Base-by-base conservation (phyloP, 2,329 filamentous ascomycete genomes). In the Simplicillium aogashimaense region DNA sequence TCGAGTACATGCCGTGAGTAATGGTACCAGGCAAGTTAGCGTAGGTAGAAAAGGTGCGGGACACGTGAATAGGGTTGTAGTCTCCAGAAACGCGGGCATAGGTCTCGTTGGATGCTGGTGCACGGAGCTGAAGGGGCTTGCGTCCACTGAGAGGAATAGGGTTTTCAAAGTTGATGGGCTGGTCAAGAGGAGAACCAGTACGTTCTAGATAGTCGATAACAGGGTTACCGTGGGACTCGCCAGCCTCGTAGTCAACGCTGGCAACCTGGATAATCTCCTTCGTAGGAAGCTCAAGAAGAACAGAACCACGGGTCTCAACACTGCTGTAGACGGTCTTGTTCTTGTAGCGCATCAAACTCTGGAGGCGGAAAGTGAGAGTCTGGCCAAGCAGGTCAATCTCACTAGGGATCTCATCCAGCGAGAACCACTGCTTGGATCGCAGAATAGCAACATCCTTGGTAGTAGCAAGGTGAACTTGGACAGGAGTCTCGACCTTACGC, bases 1-100 rank as follows among this genome's bases (percentile, higher is more conserved):
- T 97, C 2, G 90, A 94, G 73, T 97, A 98, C 92, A 98, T 98
- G 59, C 92, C 92, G 59, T 98, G 92, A 2, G 92, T 98, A 56
- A 98, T 98, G 35, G 92, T 98, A 37, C 92, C 94, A 1, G 89
- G 89, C 13, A 98, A 74, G 60, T 89, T 92, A 59, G 92, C 94
- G 55, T 97, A 98, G 65, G 80, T 87, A 28, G 92, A 86, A 67
- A 98, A 98, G 41, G 95, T 87, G 42, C 92, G 84, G 11, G 92
- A 95, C 35, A 98, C 92, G 71, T 98, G 92, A 47, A 98, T 98
- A 17, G 92, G 92, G 65, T 98, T 98, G 76, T 88, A 98, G 61
- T 98, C 92, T 36, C 92, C 92, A 38, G 94, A 98, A 14, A 98
- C 92, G 50, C 88, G 86, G 46, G 92, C 94, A 56, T 98, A 98